These are phyloP conservation scores for Croton setiger DNA, from an alignment of 441 rosid species.

Conservation along the genomic window DNA sequence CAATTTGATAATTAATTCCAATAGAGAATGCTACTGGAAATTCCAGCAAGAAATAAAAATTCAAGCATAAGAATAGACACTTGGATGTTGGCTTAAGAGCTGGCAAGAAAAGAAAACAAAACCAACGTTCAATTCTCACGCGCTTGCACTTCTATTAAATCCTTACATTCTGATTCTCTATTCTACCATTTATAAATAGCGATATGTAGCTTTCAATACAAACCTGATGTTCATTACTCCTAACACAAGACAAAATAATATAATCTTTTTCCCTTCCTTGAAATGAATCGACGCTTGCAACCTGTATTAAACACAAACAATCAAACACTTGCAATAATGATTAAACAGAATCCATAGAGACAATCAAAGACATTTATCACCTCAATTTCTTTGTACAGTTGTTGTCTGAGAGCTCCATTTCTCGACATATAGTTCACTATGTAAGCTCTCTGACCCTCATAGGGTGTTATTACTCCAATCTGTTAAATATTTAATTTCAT, in stretches of 20 bases:
- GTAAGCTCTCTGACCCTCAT: conserved; percentile 98
- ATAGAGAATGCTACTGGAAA: not conserved
- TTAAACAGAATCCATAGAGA: conserved; percentile 6
- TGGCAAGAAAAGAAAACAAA: not conserved
- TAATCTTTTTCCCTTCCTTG: conserved; percentile 99
- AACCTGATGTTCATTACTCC: conserved; percentile 99
- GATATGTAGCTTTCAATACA: conserved; percentile 8
- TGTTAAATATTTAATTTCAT: conserved; percentile 26
- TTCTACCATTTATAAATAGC: not conserved
- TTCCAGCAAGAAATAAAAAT: not conserved
- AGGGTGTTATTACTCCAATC: conserved; percentile 99
- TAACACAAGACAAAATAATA: conserved; percentile 95
- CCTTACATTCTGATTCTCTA: not conserved
- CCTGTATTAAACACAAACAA: conserved; percentile 44
- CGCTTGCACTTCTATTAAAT: not conserved
- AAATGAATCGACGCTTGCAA: conserved; percentile 99
- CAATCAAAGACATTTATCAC: conserved; percentile 31
- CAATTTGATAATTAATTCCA: not conserved
- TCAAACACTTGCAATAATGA: conserved; percentile 11
- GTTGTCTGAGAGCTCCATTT: conserved; percentile 97
- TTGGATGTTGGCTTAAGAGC: not conserved
- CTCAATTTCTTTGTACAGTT: conserved; percentile 99
- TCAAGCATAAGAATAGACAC: not conserved
- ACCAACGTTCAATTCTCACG: no score
- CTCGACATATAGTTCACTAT: conserved; percentile 98